Base-by-base conservation (phyloP, 345 rosid species). In the Populus deltoides region DNA sequence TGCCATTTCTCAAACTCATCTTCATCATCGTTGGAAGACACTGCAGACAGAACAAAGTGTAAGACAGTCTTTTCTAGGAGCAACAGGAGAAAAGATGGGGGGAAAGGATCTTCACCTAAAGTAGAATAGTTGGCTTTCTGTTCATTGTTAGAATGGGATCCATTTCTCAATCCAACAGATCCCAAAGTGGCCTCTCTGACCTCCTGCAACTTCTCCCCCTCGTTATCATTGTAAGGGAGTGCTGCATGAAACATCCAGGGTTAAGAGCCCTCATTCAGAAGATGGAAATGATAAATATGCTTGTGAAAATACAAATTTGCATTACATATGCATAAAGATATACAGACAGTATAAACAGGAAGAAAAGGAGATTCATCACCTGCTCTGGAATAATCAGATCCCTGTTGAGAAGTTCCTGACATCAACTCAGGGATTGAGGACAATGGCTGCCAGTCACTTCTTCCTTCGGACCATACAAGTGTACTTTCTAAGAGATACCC, bases 1-100 rank as follows among this genome's bases (percentile, higher is more conserved):
- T 92, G 92, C 97, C 98, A 94, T 81, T 90, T 94, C 85, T 89
- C 94, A 86, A 90, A 94, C 86, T 92, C 98, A 76, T 90, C 92
- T 53, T 88, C 85, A 57, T 74, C 90, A 66, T 76, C 81, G 77
- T 78, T 81, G 43, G 84, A n/a, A 6, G 83, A 75, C 67, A 73
- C 99, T 96, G 89, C 85, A 55, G 17, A 75, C 8, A 72, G 71
- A 86, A 66, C 62, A 73, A 73, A 78, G 45, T 51, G 78, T 88
- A 78, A 86, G 82, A 51, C 8, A 75, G 70, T 55, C 17, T 24
- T 27, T 63, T 67, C 24, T 36, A 7, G 1, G 24, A 6, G 38
- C n/a, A 2, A 43, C 18, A 35, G 38, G 20, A 73, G 41, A 63
- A 74, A 55, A 27, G 49, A 51, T n/a, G 12, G 36, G 57, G 8